A percentile compares a stretch with the other conserved stretches of the same genome.
These are phyloP conservation scores for Oxyria digyna DNA, from an alignment of 148 eudicot species.

Conservation along the genomic window DNA sequence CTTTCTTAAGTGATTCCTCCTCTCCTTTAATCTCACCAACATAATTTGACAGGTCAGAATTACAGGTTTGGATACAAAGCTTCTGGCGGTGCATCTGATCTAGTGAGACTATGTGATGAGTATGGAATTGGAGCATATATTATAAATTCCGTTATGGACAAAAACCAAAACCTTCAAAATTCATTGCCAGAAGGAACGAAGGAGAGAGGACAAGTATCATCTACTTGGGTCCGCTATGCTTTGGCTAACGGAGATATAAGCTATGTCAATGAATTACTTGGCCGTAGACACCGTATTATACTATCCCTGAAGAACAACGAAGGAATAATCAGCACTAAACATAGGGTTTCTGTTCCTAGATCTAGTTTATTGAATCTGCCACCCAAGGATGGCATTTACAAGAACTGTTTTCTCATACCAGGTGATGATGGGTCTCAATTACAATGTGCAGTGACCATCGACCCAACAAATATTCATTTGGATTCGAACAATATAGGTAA, in stretches of 20 bases:
- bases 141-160: slow-evolving; percentile 79
- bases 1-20: not conserved
- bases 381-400: slow-evolving; percentile 71
- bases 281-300: slow-evolving; percentile 83
- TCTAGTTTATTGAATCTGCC: slow-evolving; percentile 70
- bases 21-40: not conserved
- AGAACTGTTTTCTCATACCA: slow-evolving; percentile 38
- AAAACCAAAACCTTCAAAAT: slow-evolving; percentile 26
- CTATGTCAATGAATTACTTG: slow-evolving; percentile 78
- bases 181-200: slow-evolving; percentile 24
- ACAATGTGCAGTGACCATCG: slow-evolving; percentile 57
- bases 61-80: slow-evolving; percentile 93
- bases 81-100: slow-evolving; percentile 73
- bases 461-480: slow-evolving; percentile 44
- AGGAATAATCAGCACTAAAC: slow-evolving; percentile 19
- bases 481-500: slow-evolving; percentile 33
- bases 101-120: slow-evolving; percentile 59
- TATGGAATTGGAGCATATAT: slow-evolving; percentile 61
- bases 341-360: slow-evolving; percentile 36
- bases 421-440: slow-evolving; percentile 31
- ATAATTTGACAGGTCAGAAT: slow-evolving; percentile 58
- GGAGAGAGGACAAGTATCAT: slow-evolving; percentile 92
- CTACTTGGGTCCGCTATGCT: slow-evolving; percentile 89
- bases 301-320: slow-evolving; percentile 28
- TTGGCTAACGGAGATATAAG: slow-evolving; percentile 66